phyloP scores from a whole-genome alignment of 164 flowering plant species.

The Aristolochia californica region DNA sequence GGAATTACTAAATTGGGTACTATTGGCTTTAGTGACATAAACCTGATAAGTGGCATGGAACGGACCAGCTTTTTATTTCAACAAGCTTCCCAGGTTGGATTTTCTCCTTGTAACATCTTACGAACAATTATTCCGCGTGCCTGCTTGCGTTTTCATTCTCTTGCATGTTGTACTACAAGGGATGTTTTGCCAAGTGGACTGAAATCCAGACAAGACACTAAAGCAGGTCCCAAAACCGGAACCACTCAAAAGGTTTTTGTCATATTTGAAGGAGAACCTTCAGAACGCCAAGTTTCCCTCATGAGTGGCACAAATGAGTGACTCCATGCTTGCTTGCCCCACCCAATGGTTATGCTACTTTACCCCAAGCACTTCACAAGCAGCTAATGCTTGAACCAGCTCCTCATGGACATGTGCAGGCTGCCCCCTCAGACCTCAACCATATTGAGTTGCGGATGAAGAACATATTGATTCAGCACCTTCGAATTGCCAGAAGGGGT shows the following conservation, averaged over 20 bases:
- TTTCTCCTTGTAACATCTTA: constrained; percentile 80
- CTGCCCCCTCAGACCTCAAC: too few species aligned
- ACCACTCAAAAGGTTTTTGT: constrained; percentile 49
- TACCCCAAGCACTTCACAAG: constrained; percentile 10
- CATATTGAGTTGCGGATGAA: too few species aligned
- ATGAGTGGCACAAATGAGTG: constrained; percentile 94
- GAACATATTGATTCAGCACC: too few species aligned
- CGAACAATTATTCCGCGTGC: constrained; percentile 66
- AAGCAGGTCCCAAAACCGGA: constrained; percentile 15
- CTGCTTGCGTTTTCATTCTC: constrained; percentile 57
- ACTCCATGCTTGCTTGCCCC: constrained; percentile 81
- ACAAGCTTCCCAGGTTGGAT: constrained; percentile 93
- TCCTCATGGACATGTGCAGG: too few species aligned
- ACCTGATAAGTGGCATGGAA: constrained; percentile 95
- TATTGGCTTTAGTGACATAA: constrained; percentile 70
- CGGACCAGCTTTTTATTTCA: constrained; percentile 92
- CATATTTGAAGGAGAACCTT: constrained; percentile 81
- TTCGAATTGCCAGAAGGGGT: too few species aligned
- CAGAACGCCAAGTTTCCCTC: constrained; percentile 90
- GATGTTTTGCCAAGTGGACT: constrained; percentile 22
- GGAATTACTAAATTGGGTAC: constrained; percentile 52
- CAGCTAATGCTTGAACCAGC: too few species aligned
- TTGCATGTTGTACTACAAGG: constrained; percentile 21
- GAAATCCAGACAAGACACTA: constrained; percentile 14
- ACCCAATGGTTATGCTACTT: constrained; percentile 15